phyloP scores from a whole-genome alignment of 108 stramenopile genomes.

The Cyclotella choctawhatcheeana region DNA sequence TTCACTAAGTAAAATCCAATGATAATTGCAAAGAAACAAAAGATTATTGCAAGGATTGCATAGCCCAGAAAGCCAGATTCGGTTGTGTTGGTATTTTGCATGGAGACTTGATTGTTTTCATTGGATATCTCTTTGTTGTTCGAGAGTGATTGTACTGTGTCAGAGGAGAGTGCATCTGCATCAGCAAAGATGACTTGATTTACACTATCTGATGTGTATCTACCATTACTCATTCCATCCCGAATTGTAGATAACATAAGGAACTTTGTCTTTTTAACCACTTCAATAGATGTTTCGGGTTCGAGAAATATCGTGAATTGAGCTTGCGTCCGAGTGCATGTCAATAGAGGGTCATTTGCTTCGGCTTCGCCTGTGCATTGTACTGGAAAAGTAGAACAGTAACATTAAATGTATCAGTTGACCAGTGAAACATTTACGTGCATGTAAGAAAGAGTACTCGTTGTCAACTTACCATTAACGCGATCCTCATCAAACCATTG shows the following conservation, averaged over 20 bases:
- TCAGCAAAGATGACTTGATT: constrained; percentile 5
- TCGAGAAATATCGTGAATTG: constrained; percentile 5
- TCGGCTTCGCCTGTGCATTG: not conserved
- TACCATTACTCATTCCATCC: constrained; percentile 1
- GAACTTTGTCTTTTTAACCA: not conserved
- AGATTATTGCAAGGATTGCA: not conserved
- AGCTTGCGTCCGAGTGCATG: not conserved
- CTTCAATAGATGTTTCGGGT: not conserved
- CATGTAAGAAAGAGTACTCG: too few relatives aligned
- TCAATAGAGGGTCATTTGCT: not conserved
- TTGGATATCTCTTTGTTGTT: not conserved
- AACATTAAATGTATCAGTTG: too few relatives aligned
- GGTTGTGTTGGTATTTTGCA: not conserved
- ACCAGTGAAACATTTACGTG: too few relatives aligned
- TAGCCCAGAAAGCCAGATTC: not conserved
- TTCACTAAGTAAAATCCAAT: not conserved
- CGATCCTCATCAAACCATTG: not conserved
- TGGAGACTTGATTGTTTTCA: not conserved
- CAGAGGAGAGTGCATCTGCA: not conserved
- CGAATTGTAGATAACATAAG: not conserved
- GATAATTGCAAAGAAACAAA: not conserved
- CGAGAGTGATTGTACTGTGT: not conserved
- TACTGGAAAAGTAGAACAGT: too few relatives aligned
- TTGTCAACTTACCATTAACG: not conserved
- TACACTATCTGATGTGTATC: not conserved